Conservation (phyloP, 768 basidiomycete species). For the Tulasnella sp. region DNA sequence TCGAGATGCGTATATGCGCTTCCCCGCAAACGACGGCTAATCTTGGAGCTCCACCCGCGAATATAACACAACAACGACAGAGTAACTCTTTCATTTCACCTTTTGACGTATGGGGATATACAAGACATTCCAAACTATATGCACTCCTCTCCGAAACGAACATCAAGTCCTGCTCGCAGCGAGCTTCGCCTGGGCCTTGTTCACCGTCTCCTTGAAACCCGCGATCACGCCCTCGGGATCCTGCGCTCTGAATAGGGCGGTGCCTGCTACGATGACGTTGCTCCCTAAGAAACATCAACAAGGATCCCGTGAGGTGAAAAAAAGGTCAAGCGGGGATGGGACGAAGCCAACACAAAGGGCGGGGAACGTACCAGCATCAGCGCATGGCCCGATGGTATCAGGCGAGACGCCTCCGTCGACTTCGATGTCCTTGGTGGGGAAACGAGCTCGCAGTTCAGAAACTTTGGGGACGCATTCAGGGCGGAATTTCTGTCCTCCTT, state of each 20-base stretch:
- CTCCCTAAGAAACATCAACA: conserved; percentile 61
- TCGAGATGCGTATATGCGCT: no score
- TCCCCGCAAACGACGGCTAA: no score
- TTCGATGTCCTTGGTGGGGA: conserved; percentile 94
- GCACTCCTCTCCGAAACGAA: not conserved
- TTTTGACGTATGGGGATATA: no score
- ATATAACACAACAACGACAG: no score
- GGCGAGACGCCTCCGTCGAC: conserved; percentile 97
- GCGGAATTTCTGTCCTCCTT: conserved; percentile 95
- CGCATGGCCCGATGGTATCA: conserved; percentile 83
- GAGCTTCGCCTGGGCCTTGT: conserved; percentile 49
- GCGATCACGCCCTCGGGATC: conserved; percentile 78
- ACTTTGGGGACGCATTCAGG: conserved; percentile 93
- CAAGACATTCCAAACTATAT: not conserved
- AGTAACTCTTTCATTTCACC: no score
- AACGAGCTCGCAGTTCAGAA: conserved; percentile 82
- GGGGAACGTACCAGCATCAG: conserved; percentile 70
- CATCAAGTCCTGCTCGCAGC: not conserved
- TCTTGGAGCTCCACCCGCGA: no score
- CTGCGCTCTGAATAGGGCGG: conserved; percentile 86
- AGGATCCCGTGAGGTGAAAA: not conserved
- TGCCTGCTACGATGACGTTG: conserved; percentile 98
- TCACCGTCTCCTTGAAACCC: conserved; percentile 68
- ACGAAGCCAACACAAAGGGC: not conserved
- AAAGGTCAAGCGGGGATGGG: not conserved